phyloP scores from a whole-genome alignment of 441 rosid genomes.

The Gossypium gossypioides region DNA sequence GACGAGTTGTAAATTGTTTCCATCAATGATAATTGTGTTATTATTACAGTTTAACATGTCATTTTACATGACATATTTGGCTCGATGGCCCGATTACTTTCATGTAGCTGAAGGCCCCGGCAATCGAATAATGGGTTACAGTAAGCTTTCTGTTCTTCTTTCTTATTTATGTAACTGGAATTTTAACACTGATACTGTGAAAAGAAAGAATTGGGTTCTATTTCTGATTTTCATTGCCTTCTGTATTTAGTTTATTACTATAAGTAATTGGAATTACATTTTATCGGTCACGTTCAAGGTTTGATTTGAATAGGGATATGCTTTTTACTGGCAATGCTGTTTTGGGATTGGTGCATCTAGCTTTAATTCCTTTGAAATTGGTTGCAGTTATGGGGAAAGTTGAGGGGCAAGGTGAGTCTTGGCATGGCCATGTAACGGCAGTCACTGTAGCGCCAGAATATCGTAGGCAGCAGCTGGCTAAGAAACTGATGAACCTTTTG shows the following conservation, averaged over 20 bases:
- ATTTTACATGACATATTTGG: slow-evolving; percentile 90
- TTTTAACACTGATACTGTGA: not conserved
- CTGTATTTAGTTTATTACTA: not conserved
- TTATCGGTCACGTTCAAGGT: not conserved
- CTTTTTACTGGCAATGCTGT: not conserved
- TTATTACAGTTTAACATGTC: slow-evolving; percentile 78
- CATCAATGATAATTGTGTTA: not conserved
- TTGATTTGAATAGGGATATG: not conserved
- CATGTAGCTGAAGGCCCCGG: slow-evolving; percentile 85
- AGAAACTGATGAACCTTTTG: slow-evolving; percentile 83
- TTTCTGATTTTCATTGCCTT: not conserved
- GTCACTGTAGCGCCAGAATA: slow-evolving; percentile 84
- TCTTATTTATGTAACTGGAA: not conserved
- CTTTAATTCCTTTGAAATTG: slow-evolving; percentile 10
- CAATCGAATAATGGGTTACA: slow-evolving; percentile 75
- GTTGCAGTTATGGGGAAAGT: slow-evolving; percentile 80
- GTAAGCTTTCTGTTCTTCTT: slow-evolving; percentile 26
- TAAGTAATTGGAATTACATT: not conserved
- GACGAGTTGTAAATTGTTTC: slow-evolving; percentile 4
- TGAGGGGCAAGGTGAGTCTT: slow-evolving; percentile 74
- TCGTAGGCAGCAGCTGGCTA: slow-evolving; percentile 25
- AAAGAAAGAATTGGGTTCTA: not conserved
- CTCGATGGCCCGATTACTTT: slow-evolving; percentile 92
- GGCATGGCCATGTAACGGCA: slow-evolving; percentile 85
- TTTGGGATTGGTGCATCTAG: not conserved